phyloP scores from a whole-genome alignment of 306 rosid genomes.

The Carpinus fangiana region DNA sequence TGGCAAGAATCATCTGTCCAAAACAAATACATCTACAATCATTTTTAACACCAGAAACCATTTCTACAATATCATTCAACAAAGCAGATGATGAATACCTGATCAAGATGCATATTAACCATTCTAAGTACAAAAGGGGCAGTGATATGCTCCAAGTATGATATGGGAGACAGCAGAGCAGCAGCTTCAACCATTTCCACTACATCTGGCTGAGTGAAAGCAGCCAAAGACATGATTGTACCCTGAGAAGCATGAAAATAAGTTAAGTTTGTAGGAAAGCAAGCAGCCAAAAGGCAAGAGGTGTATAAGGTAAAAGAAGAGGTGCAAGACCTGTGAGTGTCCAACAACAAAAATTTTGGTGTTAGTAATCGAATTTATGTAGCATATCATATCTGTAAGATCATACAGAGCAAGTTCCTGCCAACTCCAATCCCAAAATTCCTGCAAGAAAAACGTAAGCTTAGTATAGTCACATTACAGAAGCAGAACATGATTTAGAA shows the following conservation, averaged over 20 bases:
- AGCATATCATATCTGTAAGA: constrained; percentile 68
- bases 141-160: constrained; percentile 70
- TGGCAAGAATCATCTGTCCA: constrained; percentile 67
- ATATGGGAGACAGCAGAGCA: constrained; percentile 83
- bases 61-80: constrained; percentile 19
- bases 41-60: constrained; percentile 28
- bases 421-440: constrained; percentile 98
- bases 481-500: constrained; percentile 10
- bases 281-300: constrained; percentile 13
- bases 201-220: constrained; percentile 66
- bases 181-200: constrained; percentile 85
- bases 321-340: constrained; percentile 79
- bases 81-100: constrained; percentile 48
- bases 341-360: constrained; percentile 77
- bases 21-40: constrained; percentile 23
- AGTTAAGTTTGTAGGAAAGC: constrained; percentile 17
- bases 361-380: constrained; percentile 50
- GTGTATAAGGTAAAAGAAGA: constrained; percentile 25
- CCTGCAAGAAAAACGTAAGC: constrained; percentile 47
- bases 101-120: constrained; percentile 75
- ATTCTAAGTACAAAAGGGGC: constrained; percentile 68
- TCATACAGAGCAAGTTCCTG: constrained; percentile 81
- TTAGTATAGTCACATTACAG: constrained; percentile 21
- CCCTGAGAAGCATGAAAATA: constrained; percentile 53
- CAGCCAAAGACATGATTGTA: constrained; percentile 75